A percentile compares a stretch with the other conserved stretches of the same genome.
phyloP scores from a whole-genome alignment of 2,329 filamentous ascomycete genomes.

The Herpomyces periplanetae region DNA sequence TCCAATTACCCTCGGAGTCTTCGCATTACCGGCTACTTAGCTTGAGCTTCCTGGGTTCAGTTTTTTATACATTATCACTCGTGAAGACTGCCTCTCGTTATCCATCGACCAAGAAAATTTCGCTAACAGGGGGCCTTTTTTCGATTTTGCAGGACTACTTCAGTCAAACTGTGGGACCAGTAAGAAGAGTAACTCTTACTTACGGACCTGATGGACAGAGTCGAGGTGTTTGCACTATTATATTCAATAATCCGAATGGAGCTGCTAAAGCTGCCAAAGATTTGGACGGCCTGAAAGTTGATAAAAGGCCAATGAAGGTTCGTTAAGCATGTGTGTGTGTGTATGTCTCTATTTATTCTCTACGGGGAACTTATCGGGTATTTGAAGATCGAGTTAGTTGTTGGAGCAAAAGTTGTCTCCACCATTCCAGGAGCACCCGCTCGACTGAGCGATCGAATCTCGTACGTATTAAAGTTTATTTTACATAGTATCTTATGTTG shows the following conservation, averaged over 20 bases:
- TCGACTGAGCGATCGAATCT: constrained; percentile 45
- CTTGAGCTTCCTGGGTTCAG: constrained; percentile 5
- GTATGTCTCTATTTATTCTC: no score
- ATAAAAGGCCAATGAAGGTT: constrained; percentile 66
- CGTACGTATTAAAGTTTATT: constrained; percentile 12
- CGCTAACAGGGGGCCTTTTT: no score
- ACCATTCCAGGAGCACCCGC: constrained; percentile 25
- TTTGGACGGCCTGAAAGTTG: constrained; percentile 59
- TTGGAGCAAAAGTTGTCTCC: constrained; percentile 32
- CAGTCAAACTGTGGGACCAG: constrained; percentile 39
- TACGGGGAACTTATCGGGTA: no score
- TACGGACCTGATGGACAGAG: constrained; percentile 75
- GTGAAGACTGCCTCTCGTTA: constrained; percentile 5
- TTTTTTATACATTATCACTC: constrained; percentile 2
- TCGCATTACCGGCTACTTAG: constrained; percentile 7
- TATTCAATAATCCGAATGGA: constrained; percentile 39
- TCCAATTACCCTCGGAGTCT: neutral
- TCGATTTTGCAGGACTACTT: constrained; percentile 67
- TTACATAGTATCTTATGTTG: constrained; percentile 5
- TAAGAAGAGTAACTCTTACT: constrained; percentile 62
- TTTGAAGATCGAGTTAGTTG: constrained; percentile 71
- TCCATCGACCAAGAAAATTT: no score
- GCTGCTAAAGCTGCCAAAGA: constrained; percentile 48
- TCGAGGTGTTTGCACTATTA: constrained; percentile 63
- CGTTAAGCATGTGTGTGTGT: no score